These are phyloP conservation scores for Geoglossum glabrum DNA, from an alignment of 495 filamentous ascomycete genomes.

Conservation along the genomic window DNA sequence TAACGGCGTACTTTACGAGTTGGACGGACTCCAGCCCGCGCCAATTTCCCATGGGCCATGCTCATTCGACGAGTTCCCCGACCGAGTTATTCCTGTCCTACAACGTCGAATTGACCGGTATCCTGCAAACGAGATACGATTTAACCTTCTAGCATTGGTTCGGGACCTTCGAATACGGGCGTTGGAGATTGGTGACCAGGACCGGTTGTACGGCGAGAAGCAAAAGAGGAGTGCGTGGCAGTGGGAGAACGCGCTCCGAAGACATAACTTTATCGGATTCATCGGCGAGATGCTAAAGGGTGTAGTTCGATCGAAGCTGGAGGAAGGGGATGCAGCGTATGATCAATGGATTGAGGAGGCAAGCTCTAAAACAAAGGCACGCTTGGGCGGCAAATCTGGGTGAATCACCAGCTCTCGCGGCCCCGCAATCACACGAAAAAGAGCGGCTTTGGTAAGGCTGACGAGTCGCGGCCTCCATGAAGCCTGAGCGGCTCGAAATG, in stretches of 20 bases:
- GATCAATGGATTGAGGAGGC: conserved; percentile 62
- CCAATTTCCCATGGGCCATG: conserved; percentile 77
- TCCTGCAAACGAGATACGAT: conserved; percentile 70
- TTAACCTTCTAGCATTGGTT: conserved; percentile 88
- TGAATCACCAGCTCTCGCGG: no score
- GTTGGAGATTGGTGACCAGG: conserved; percentile 61
- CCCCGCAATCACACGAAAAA: no score
- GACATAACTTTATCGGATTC: conserved; percentile 95
- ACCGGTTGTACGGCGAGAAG: conserved; percentile 61
- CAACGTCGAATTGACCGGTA: conserved; percentile 71
- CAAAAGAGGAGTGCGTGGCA: conserved; percentile 68
- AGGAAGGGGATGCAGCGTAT: conserved; percentile 37
- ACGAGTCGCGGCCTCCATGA: no score
- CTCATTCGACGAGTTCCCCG: conserved; percentile 45
- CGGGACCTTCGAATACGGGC: conserved; percentile 58
- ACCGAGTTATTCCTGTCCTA: conserved; percentile 70
- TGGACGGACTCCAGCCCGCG: conserved; percentile 83
- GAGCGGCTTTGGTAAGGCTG: no score
- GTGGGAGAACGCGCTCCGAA: conserved; percentile 85
- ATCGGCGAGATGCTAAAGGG: conserved; percentile 78
- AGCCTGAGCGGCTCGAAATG: no score
- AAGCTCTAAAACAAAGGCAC: conserved; percentile 46
- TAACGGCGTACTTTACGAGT: conserved; percentile 65
- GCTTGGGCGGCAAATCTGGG: conserved; percentile 34
- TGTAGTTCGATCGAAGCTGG: conserved; percentile 51